Base-by-base conservation (phyloP, 257 asterid species). In the Lithospermum erythrorhizon region DNA sequence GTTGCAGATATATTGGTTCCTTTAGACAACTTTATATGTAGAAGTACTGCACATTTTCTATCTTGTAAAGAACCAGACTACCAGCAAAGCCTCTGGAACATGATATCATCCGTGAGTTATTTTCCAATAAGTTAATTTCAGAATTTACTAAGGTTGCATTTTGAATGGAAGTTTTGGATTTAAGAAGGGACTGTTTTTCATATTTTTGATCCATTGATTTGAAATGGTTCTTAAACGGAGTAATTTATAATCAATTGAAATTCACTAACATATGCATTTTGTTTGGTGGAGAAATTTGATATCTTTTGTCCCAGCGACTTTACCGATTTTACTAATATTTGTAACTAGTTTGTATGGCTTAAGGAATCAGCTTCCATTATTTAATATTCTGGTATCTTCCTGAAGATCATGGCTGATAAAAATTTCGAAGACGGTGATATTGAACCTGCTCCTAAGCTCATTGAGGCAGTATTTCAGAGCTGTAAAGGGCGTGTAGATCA, bases 371-470 rank as follows among this genome's bases (percentile, higher is more conserved):
- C 48, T 37, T 37, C 48, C 48, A 16, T 18, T 1, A 16, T 53
- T 53, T 18, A 53, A 53, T 18, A 23, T 20, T 22, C 58, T 60
- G 66, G 64, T 8, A 24, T 15, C 70, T 56, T 63, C 21, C 21
- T 65, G 71, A 82, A 93, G 99, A 73, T 93, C 72, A 83, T 86
- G 99, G 83, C 76, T 60, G 99, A 93, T 68, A 83, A 78, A 71
- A 84, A 89, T 72, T 75, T 93, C 65, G 99, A 93, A 71, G 99
- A 93, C 79, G 80, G 85, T 65, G 99, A 93, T 70, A 89, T 93
- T 72, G 97, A 84, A 75, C 83, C 99, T 0, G 99, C 99, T 54
- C 99, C 99, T 55, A 86, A 93, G 85, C 96, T 93, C 70, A 87
- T 93, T 59, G 94, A 86, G 73, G 97, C 89, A 52, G 69, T 93